Percentiles rank a stretch among this genome's conserved stretches.
Evolutionary conservation across 192 early-diverging fungal genomes (phyloP).

Genomic region (Mortierella alpina): DNA sequence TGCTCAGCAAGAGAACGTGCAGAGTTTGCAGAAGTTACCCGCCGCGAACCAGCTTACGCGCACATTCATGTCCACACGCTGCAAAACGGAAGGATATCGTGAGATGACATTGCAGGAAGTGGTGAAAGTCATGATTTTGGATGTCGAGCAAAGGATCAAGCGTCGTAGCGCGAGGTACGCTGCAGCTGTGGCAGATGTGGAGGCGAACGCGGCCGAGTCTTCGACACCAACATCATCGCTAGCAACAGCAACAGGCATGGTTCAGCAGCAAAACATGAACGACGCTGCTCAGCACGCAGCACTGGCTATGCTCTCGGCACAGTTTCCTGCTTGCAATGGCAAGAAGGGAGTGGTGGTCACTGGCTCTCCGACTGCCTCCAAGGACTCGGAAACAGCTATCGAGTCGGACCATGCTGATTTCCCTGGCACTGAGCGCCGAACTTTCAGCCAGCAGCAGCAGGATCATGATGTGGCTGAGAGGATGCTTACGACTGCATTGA

Average conservation of each 20-base stretch:
- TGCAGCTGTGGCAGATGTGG: not conserved
- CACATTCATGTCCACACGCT: not conserved
- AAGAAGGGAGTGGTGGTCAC: not conserved
- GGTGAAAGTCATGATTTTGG: not conserved
- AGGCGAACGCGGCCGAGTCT: not conserved
- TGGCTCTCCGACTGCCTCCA: not conserved
- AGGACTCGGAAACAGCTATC: not conserved
- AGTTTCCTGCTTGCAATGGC: too few relatives aligned
- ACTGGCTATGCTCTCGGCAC: too few relatives aligned
- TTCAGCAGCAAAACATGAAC: too few relatives aligned
- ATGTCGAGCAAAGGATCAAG: constrained; percentile 8
- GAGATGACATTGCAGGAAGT: constrained; percentile 4
- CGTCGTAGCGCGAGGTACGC: not conserved
- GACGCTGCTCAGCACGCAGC: too few relatives aligned
- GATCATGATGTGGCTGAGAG: constrained; percentile 12
- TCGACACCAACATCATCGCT: not conserved
- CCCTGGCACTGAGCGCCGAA: not conserved
- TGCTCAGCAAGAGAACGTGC: constrained; percentile 10
- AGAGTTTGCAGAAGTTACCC: not conserved
- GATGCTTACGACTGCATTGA: constrained; percentile 7
- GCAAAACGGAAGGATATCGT: constrained; percentile 16
- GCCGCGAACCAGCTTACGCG: not conserved
- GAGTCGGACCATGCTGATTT: too few relatives aligned
- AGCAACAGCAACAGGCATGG: too few relatives aligned
- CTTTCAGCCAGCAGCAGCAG: constrained; percentile 4